Evolutionary conservation across 306 rosid genomes (phyloP).

Genomic region (Prunus salicina): DNA sequence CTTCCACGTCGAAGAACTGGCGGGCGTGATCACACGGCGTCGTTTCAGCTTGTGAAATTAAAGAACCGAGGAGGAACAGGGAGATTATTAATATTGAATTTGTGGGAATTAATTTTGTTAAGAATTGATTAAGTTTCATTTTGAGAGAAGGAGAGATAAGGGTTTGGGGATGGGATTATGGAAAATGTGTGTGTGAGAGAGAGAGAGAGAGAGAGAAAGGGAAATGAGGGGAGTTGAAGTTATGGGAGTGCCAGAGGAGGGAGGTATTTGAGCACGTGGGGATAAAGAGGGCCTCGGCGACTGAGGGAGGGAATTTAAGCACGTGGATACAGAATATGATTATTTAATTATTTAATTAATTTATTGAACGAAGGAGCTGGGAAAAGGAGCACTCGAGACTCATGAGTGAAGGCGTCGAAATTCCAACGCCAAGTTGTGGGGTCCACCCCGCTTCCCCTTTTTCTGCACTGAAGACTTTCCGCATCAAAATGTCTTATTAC

Average conservation of each 20-base stretch:
- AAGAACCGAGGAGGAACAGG: not conserved
- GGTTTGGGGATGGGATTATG: not conserved
- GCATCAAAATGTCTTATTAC: too few relatives aligned
- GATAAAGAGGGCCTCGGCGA: not conserved
- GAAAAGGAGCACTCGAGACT: not conserved
- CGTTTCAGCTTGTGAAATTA: not conserved
- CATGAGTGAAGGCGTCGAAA: not conserved
- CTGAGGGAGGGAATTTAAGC: conserved; percentile 13
- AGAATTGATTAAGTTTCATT: conserved; percentile 30
- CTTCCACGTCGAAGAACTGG: conserved; percentile 25
- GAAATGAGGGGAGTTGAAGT: not conserved
- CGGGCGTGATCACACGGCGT: conserved; percentile 21
- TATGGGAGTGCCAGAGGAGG: not conserved
- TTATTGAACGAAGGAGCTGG: not conserved
- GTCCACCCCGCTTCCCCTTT: not conserved
- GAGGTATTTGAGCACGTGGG: conserved; percentile 16
- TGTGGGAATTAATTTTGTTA: not conserved
- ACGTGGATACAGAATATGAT: conserved; percentile 28
- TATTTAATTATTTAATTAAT: not conserved
- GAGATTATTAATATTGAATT: not conserved
- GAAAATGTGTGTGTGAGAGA: not conserved
- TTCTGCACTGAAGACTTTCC: too few relatives aligned
- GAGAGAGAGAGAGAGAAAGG: not conserved
- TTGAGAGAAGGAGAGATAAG: not conserved
- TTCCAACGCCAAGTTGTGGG: not conserved